Evolutionary conservation across 129 eudicot genomes (phyloP).

Genomic region (Oenanthe sinensis): DNA sequence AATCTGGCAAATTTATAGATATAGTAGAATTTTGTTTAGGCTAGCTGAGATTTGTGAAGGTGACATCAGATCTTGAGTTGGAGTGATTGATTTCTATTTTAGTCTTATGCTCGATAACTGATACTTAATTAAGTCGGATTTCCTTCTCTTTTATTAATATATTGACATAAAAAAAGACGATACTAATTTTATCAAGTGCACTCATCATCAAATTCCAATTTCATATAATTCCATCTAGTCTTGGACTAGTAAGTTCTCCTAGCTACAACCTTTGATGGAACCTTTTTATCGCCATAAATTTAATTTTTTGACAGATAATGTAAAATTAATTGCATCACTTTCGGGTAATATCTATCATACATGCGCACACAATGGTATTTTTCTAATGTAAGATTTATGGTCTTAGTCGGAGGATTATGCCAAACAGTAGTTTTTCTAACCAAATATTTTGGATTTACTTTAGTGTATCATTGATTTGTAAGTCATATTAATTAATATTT

Average conservation of each 20-base stretch:
- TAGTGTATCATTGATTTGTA: not conserved
- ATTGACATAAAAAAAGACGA: not conserved
- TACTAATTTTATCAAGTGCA: not conserved
- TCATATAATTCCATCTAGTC: not conserved
- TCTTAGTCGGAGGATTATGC: not conserved
- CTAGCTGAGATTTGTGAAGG: not conserved
- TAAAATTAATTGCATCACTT: too few species aligned
- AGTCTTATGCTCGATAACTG: not conserved
- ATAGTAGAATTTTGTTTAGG: not conserved
- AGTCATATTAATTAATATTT: too few species aligned
- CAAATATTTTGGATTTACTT: not conserved
- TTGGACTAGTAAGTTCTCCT: not conserved
- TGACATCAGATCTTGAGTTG: not conserved
- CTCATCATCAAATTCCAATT: not conserved
- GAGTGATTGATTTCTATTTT: not conserved
- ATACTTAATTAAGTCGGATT: not conserved
- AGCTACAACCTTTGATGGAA: not conserved
- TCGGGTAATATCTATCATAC: not conserved
- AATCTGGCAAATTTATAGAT: not conserved
- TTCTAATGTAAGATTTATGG: not conserved
- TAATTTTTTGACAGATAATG: not conserved
- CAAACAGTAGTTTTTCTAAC: not conserved
- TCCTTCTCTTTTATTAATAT: not conserved
- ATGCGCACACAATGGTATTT: not conserved
- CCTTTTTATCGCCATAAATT: not conserved